A percentile compares a stretch with the other conserved stretches of the same genome.
Evolutionary conservation across 1,284 basidiomycete species (phyloP).

Genomic region (Tilletia horrida): DNA sequence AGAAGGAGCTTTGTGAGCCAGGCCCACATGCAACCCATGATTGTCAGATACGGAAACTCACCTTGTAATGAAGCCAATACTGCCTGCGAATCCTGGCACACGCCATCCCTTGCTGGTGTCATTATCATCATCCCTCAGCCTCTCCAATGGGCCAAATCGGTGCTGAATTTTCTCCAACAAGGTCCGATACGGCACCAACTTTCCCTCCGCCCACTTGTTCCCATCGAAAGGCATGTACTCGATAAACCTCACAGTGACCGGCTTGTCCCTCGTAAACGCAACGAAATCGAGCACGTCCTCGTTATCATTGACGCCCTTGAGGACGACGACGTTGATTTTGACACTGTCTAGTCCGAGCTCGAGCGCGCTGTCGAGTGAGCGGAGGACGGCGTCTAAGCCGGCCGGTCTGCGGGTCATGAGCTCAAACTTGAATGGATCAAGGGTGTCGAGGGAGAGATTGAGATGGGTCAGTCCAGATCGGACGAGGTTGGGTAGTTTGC

Average conservation of each 20-base stretch:
- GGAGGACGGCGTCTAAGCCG: slow-evolving; percentile 72
- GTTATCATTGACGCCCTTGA: slow-evolving; percentile 72
- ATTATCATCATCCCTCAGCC: slow-evolving; percentile 63
- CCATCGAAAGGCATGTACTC: slow-evolving; percentile 86
- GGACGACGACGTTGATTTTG: slow-evolving; percentile 78
- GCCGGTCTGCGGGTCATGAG: slow-evolving; percentile 66
- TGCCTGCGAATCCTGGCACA: slow-evolving; percentile 70
- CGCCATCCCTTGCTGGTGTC: slow-evolving; percentile 77
- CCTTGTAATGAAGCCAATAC: slow-evolving; percentile 71
- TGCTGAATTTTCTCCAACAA: slow-evolving; percentile 32
- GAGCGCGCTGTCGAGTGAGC: slow-evolving; percentile 67
- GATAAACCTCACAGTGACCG: slow-evolving; percentile 75
- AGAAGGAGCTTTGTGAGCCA: not conserved
- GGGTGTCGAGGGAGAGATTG: slow-evolving; percentile 70
- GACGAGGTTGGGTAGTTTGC: slow-evolving; percentile 68
- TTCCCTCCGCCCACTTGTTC: slow-evolving; percentile 77
- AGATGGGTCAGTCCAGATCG: slow-evolving; percentile 74
- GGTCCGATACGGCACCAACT: slow-evolving; percentile 63
- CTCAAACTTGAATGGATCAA: slow-evolving; percentile 83
- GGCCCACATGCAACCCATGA: no score
- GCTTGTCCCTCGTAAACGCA: slow-evolving; percentile 65
- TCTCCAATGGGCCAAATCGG: slow-evolving; percentile 24
- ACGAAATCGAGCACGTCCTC: slow-evolving; percentile 72
- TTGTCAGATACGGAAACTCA: slow-evolving; percentile 20
- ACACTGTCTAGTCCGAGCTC: slow-evolving; percentile 60